Conservation (phyloP, 495 filamentous ascomycete genomes). For the Hyaloscypha variabilis region DNA sequence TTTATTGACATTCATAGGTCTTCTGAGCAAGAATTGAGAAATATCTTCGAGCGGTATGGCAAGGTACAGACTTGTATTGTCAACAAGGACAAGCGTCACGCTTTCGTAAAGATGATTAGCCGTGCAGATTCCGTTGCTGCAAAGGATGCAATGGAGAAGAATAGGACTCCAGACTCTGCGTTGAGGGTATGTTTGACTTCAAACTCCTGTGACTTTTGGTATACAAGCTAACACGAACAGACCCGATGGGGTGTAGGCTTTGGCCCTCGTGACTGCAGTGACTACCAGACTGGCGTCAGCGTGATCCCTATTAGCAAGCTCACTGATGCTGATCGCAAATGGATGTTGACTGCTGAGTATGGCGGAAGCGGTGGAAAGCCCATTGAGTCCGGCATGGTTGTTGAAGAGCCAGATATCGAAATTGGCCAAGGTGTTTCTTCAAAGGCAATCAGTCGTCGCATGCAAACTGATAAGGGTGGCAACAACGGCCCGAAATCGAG, state of each 20-base stretch:
- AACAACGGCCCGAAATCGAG: constrained; percentile 73
- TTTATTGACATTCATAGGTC: constrained; percentile 49
- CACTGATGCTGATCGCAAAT: constrained; percentile 94
- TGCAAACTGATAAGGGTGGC: constrained; percentile 76
- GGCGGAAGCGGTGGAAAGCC: constrained; percentile 86
- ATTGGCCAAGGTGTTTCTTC: constrained; percentile 97
- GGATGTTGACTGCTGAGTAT: constrained; percentile 94
- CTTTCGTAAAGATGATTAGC: constrained; percentile 97
- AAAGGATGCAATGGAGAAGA: constrained; percentile 85
- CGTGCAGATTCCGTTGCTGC: constrained; percentile 82
- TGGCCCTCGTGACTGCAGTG: constrained; percentile 94
- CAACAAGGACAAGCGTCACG: constrained; percentile 95
- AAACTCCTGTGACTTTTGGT: constrained; percentile 15
- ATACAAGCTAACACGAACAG: constrained; percentile 44
- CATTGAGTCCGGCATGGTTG: constrained; percentile 81
- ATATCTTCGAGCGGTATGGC: constrained; percentile 77
- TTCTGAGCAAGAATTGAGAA: constrained; percentile 77
- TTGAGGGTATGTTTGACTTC: constrained; percentile 65
- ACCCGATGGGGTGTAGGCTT: constrained; percentile 98
- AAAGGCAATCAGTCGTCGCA: constrained; percentile 87
- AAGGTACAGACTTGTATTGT: constrained; percentile 96
- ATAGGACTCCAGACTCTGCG: constrained; percentile 70
- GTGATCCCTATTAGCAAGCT: constrained; percentile 89
- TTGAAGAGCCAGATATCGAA: constrained; percentile 98
- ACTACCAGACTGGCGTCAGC: constrained; percentile 91